Evolutionary conservation across 2,329 filamentous ascomycete species (phyloP).

Genomic region (Aspergillus oerlinghausenensis): DNA sequence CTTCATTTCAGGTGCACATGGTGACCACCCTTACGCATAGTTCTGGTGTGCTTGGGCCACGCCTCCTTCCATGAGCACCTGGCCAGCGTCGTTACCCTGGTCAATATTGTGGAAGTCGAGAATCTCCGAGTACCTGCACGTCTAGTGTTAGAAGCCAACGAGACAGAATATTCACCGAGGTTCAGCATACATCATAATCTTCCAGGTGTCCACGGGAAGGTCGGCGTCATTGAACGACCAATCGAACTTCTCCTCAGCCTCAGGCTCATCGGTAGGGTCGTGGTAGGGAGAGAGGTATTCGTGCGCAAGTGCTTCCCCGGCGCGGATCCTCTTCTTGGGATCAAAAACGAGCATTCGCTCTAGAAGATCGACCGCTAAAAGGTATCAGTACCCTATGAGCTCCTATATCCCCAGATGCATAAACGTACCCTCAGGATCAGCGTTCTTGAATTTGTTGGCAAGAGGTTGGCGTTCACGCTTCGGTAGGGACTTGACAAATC

Average conservation of each 20-base stretch:
- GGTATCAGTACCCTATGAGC: conserved; percentile 7
- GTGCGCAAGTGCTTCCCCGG: conserved; percentile 78
- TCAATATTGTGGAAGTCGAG: conserved; percentile 98
- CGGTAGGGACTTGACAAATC: conserved; percentile 95
- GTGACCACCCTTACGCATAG: conserved; percentile 19
- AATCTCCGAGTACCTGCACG: conserved; percentile 88
- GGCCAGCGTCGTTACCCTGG: conserved; percentile 32
- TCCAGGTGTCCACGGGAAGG: conserved; percentile 98
- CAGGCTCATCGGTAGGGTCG: conserved; percentile 92
- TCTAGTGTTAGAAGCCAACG: conserved; percentile 1
- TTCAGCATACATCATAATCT: conserved; percentile 92
- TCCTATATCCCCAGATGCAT: not conserved
- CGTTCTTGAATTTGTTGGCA: conserved; percentile 87
- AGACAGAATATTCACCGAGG: not conserved
- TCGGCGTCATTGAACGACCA: conserved; percentile 99
- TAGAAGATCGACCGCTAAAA: conserved; percentile 78
- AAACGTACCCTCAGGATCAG: conserved; percentile 71
- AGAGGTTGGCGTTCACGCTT: conserved; percentile 89
- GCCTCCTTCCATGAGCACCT: conserved; percentile 26
- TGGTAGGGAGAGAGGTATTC: conserved; percentile 96
- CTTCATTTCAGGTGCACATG: conserved; percentile 6
- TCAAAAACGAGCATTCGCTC: conserved; percentile 98
- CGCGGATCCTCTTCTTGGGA: conserved; percentile 90
- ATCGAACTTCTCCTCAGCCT: conserved; percentile 95
- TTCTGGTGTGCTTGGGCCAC: conserved; percentile 19